phyloP scores from a whole-genome alignment of 2,329 filamentous ascomycete genomes.

The Juglanconis sp. region DNA sequence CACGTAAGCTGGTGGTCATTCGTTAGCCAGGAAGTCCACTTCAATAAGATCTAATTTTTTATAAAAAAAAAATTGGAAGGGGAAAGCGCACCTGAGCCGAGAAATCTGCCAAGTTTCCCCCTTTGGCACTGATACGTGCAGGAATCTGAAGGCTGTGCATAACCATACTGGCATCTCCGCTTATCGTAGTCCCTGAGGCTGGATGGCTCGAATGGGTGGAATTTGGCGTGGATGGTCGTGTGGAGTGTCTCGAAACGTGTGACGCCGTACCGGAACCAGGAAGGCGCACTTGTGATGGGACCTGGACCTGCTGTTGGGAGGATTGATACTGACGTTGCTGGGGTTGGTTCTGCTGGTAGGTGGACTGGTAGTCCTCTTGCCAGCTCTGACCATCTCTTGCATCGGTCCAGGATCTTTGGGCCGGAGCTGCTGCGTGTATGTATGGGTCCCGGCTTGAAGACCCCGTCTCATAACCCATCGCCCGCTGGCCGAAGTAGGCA shows the following conservation, averaged over 20 bases:
- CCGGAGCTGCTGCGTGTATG: slow-evolving; percentile 4
- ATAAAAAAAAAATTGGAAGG: background rate
- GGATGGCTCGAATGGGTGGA: slow-evolving; percentile 28
- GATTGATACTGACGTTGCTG: slow-evolving; percentile 13
- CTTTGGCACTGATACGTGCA: slow-evolving; percentile 68
- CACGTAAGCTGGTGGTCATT: slow-evolving; percentile 71
- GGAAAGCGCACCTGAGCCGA: slow-evolving; percentile 67
- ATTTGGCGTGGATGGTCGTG: slow-evolving; percentile 36
- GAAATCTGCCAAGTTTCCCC: slow-evolving; percentile 77
- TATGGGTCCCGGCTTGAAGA: slow-evolving; percentile 7
- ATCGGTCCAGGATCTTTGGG: slow-evolving; percentile 12
- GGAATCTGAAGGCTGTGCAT: slow-evolving; percentile 68
- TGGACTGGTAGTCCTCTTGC: slow-evolving; percentile 8
- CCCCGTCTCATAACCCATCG: slow-evolving; percentile 15
- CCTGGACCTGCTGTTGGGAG: slow-evolving; percentile 1
- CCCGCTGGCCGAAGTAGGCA: slow-evolving; percentile 16
- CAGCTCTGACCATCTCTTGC: slow-evolving; percentile 7
- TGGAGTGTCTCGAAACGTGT: slow-evolving; percentile 30
- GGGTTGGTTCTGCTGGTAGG: slow-evolving; percentile 5
- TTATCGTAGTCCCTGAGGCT: slow-evolving; percentile 29
- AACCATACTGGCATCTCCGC: slow-evolving; percentile 44
- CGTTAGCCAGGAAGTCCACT: background rate
- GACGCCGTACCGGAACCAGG: slow-evolving; percentile 3
- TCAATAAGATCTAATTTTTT: background rate
- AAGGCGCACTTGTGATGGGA: slow-evolving; percentile 2